Conservation (phyloP, 2,329 filamentous ascomycete species). For the Colletotrichum sp. region DNA sequence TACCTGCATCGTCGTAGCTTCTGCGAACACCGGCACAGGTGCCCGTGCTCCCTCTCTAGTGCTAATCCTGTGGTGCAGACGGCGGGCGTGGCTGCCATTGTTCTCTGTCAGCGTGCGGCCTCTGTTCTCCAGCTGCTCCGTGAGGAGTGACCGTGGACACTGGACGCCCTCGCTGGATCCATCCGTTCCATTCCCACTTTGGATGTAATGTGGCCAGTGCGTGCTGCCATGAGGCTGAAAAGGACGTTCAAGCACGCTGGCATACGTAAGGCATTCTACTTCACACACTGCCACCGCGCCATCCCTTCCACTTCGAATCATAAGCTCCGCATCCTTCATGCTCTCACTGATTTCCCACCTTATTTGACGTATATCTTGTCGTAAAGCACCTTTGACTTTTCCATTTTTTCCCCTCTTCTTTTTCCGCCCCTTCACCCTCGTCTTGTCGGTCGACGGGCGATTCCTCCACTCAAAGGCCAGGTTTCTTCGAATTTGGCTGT, state of each 20-base stretch:
- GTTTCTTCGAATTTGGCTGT: neutral
- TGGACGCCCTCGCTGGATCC: neutral
- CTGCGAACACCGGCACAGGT: neutral
- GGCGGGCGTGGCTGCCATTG: conserved; percentile 1
- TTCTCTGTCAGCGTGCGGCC: neutral
- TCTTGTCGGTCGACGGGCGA: neutral
- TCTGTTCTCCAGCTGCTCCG: neutral
- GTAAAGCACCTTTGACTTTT: neutral
- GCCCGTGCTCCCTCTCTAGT: neutral
- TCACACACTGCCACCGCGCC: neutral
- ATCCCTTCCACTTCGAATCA: neutral
- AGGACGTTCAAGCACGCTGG: neutral
- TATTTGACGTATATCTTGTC: neutral
- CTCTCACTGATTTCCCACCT: neutral
- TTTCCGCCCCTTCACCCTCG: too few relatives aligned
- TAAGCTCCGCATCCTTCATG: neutral
- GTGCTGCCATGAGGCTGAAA: neutral
- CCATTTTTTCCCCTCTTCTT: too few relatives aligned
- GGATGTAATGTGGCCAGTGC: conserved; percentile 6
- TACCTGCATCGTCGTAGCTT: neutral
- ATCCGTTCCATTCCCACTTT: neutral
- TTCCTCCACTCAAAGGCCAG: neutral
- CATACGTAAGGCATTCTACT: neutral
- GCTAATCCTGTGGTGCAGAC: neutral
- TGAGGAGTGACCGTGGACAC: neutral